Evolutionary conservation across 495 filamentous ascomycete genomes (phyloP).

Genomic region (Tirmania nivea): DNA sequence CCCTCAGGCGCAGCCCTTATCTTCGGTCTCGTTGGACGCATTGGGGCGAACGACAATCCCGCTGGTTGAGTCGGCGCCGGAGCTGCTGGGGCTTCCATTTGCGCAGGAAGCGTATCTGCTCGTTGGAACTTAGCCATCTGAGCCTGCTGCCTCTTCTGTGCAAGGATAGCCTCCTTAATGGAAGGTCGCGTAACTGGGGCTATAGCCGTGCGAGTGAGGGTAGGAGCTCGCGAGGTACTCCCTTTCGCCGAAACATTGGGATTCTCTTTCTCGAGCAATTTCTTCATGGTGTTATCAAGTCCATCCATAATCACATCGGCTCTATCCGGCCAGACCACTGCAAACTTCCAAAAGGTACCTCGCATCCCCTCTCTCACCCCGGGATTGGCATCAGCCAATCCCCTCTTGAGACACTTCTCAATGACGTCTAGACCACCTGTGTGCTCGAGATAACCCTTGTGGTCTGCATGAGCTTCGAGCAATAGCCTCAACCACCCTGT

Average conservation of each 20-base stretch:
- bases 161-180: slow-evolving; percentile 61
- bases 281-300: slow-evolving; percentile 52
- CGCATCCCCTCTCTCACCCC: slow-evolving; percentile 67
- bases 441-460: slow-evolving; percentile 66
- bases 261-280: slow-evolving; percentile 57
- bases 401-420: slow-evolving; percentile 72
- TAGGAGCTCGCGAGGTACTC: slow-evolving; percentile 30
- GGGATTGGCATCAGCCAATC: slow-evolving; percentile 68
- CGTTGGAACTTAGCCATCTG: slow-evolving; percentile 42
- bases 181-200: slow-evolving; percentile 32
- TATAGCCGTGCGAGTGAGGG: slow-evolving; percentile 25
- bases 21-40: slow-evolving; percentile 22
- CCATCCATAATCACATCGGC: slow-evolving; percentile 57
- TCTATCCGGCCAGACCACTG: slow-evolving; percentile 48
- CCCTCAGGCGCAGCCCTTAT: slow-evolving; percentile 14
- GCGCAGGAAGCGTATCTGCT: slow-evolving; percentile 26
- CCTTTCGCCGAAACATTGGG: slow-evolving; percentile 39
- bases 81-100: slow-evolving; percentile 24
- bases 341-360: slow-evolving; percentile 65
- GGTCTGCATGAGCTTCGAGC: slow-evolving; percentile 50
- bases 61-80: slow-evolving; percentile 21
- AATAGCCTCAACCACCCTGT: slow-evolving; percentile 68
- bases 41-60: slow-evolving; percentile 20
- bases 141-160: slow-evolving; percentile 46
- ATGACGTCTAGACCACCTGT: slow-evolving; percentile 57